Evolutionary conservation across 345 rosid species (phyloP).

Genomic region (Dipteronia dyeriana): DNA sequence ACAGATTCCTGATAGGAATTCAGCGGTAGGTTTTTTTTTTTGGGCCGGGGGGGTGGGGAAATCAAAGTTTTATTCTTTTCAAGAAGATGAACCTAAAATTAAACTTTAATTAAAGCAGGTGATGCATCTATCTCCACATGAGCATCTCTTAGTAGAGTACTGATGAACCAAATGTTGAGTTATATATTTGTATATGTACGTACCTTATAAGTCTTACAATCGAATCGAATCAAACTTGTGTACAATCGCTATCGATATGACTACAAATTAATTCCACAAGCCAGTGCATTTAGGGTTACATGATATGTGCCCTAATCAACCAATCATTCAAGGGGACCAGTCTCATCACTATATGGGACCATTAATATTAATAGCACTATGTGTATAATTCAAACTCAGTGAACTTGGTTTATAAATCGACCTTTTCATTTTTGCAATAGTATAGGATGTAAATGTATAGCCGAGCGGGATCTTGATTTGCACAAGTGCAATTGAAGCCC

Average conservation of each 20-base stretch:
- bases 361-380: no score
- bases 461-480: no score
- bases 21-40: no score
- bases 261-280: neutral
- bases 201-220: neutral
- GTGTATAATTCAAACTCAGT: no score
- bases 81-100: neutral
- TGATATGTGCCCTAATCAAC: neutral
- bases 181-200: neutral
- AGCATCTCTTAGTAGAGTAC: neutral
- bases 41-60: no score
- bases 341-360: neutral
- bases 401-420: no score
- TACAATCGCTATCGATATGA: neutral
- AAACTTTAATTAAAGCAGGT: constrained; percentile 13
- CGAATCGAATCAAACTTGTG: neutral
- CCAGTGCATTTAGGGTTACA: neutral
- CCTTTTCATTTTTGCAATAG: no score
- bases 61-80: neutral
- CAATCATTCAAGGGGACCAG: constrained; percentile 4
- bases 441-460: no score
- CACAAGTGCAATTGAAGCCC: no score
- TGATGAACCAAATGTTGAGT: constrained; percentile 10
- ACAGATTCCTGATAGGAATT: no score
- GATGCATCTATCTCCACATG: constrained; percentile 19